Evolutionary conservation across 129 eudicot species (phyloP), one percentile per base, ranked within the genome.

Genomic region (Arctium minus): DNA sequence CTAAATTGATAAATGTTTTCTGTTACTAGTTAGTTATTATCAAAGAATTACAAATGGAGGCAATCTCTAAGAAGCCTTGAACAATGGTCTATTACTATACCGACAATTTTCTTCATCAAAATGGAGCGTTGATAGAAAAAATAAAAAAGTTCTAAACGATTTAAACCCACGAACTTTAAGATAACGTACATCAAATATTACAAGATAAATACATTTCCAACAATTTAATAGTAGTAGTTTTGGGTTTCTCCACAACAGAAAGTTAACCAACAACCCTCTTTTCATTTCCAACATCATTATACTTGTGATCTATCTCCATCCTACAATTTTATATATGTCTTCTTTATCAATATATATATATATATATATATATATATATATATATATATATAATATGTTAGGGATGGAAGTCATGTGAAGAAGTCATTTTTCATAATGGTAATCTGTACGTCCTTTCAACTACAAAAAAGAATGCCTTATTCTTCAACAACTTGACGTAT

Each of bases 401-500:
- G 17, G 68, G 68, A 85, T 75, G 35, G 70, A 80, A 71, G 60
- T 80, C 88, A 86, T 86, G 88, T 86, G 88, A 86, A 77, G 35
- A 2, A 76, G 83, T 86, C 82, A 86, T 40, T 76, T 77, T 81
- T 64, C 74, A 33, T 75, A 68, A 85, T 69, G 62, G 68, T 67
- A 86, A 84, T 79, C 83, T 73, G 71, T 60, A 60, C 68, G 27
- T 73, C 83, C 75, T 32, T 76, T 69, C 86, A 81, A 82, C 88
- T 42, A 86, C 1, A 81, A 29, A 56, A 81, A 64, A 77, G 72
- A 74, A 76, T 79, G 78, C 85, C 77, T 37, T 50, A 69, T 38
- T 75, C 29, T 38, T 75, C 29, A 76, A 53, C 78, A 72, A 33
- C 79, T 56, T 76, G 82, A 71, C 80, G 85, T 80, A 82, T 80